These are phyloP conservation scores for Saccharomycopsis fibuligera DNA, from an alignment of 805 yeast species.

Conservation along the genomic window DNA sequence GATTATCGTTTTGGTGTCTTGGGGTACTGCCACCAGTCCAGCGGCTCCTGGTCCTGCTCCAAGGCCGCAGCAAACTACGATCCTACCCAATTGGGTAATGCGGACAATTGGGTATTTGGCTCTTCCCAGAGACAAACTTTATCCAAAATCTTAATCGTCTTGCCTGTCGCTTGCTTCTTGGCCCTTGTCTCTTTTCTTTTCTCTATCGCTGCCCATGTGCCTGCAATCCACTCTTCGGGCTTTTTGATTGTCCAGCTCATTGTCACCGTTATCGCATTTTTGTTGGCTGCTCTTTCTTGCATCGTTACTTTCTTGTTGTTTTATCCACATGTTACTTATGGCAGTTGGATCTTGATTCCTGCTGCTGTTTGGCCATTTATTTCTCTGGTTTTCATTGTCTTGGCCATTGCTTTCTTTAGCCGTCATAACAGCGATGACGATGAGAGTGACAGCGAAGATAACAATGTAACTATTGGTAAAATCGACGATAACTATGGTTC, in stretches of 20 bases:
- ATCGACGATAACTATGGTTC: constrained; percentile 11
- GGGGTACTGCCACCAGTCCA: constrained; percentile 46
- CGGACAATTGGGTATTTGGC: constrained; percentile 44
- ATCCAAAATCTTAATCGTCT: constrained; percentile 48
- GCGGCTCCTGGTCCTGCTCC: constrained; percentile 31
- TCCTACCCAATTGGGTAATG: constrained; percentile 30
- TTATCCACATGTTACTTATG: constrained; percentile 62
- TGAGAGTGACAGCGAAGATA: constrained; percentile 16
- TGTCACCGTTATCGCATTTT: constrained; percentile 43
- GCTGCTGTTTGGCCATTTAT: constrained; percentile 53
- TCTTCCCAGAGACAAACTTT: constrained; percentile 42
- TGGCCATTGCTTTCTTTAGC: constrained; percentile 29
- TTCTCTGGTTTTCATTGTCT: constrained; percentile 42
- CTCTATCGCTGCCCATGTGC: constrained; percentile 31
- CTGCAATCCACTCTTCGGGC: constrained; percentile 23
- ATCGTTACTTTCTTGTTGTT: constrained; percentile 51
- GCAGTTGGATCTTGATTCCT: constrained; percentile 67
- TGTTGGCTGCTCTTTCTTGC: constrained; percentile 48
- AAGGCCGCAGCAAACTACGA: constrained; percentile 41
- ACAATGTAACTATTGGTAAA: constrained; percentile 7
- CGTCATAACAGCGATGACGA: constrained; percentile 13
- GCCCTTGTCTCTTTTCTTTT: constrained; percentile 41
- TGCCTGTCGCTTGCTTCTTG: constrained; percentile 64
- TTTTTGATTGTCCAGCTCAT: constrained; percentile 40
- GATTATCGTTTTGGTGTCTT: constrained; percentile 53